phyloP scores from a whole-genome alignment of 805 yeast genomes.

The Candida pseudoglaebosa region DNA sequence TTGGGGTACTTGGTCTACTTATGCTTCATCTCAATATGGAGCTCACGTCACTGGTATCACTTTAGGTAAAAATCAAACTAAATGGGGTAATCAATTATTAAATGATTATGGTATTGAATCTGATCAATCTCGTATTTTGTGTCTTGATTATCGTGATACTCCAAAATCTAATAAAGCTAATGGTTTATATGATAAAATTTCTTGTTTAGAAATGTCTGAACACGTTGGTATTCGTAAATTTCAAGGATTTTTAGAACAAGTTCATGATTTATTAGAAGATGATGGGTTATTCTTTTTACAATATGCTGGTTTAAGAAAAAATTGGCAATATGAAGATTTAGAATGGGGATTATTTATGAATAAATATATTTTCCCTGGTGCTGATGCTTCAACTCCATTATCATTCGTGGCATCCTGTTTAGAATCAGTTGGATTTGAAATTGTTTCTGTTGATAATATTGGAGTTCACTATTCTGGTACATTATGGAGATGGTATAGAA shows the following conservation, averaged over 20 bases:
- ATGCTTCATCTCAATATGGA: slow-evolving; percentile 76
- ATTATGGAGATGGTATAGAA: slow-evolving; percentile 90
- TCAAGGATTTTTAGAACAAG: slow-evolving; percentile 69
- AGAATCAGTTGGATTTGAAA: slow-evolving; percentile 84
- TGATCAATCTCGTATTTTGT: slow-evolving; percentile 71
- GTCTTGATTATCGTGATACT: slow-evolving; percentile 87
- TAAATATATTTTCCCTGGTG: slow-evolving; percentile 95
- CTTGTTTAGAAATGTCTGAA: slow-evolving; percentile 93
- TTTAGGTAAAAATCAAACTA: slow-evolving; percentile 85
- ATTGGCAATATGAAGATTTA: slow-evolving; percentile 92
- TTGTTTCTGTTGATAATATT: slow-evolving; percentile 77
- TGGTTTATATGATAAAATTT: slow-evolving; percentile 72
- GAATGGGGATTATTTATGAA: slow-evolving; percentile 95
- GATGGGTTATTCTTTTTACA: slow-evolving; percentile 86
- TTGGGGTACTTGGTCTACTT: slow-evolving; percentile 91
- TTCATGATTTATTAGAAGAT: slow-evolving; percentile 82
- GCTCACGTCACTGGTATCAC: slow-evolving; percentile 89
- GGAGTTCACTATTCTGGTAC: slow-evolving; percentile 94
- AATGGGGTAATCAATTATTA: slow-evolving; percentile 77
- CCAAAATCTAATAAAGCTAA: slow-evolving; percentile 54
- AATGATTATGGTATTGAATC: slow-evolving; percentile 61
- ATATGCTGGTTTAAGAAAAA: slow-evolving; percentile 85
- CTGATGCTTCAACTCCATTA: slow-evolving; percentile 92
- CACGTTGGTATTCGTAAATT: slow-evolving; percentile 92
- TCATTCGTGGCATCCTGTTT: slow-evolving; percentile 73